Evolutionary conservation across 192 early-diverging fungal genomes (phyloP).

Genomic region (Cladochytrium replicatum): DNA sequence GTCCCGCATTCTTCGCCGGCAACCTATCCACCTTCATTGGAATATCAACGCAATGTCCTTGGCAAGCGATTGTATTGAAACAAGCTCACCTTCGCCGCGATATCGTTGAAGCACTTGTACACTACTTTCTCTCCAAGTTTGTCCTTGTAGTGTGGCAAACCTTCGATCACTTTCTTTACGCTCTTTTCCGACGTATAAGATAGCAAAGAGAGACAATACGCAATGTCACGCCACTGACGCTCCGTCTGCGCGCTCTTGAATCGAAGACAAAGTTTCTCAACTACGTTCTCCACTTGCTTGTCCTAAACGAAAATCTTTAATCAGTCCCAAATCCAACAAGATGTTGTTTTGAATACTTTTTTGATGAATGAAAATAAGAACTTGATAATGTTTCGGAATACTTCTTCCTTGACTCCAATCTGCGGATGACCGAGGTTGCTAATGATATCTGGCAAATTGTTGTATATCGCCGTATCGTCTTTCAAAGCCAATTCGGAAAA

Average conservation of each 20-base stretch:
- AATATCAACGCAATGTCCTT: not conserved
- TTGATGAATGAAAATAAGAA: conserved; percentile 94
- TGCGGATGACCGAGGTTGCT: conserved; percentile 65
- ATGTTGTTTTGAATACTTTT: no score
- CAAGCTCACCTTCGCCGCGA: conserved; percentile 63
- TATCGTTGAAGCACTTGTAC: conserved; percentile 77
- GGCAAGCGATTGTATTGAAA: conserved; percentile 9
- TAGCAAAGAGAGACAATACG: conserved; percentile 81
- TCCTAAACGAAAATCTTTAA: no score
- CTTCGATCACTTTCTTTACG: conserved; percentile 75
- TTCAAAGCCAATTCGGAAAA: conserved; percentile 92
- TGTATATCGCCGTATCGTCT: conserved; percentile 98
- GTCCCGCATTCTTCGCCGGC: conserved; percentile 61
- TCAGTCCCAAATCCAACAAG: no score
- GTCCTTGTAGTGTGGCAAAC: conserved; percentile 76
- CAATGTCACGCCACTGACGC: conserved; percentile 86
- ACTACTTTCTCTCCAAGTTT: conserved; percentile 81
- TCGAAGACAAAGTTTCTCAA: conserved; percentile 92
- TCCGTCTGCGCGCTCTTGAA: conserved; percentile 72
- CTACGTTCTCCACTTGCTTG: conserved; percentile 86
- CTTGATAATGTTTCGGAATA: conserved; percentile 84
- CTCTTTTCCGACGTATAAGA: conserved; percentile 81
- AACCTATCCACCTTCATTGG: conserved; percentile 42
- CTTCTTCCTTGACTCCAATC: conserved; percentile 67
- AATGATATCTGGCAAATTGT: conserved; percentile 98